Evolutionary conservation across 345 rosid genomes (phyloP).

Genomic region (Toxicodendron radicans): DNA sequence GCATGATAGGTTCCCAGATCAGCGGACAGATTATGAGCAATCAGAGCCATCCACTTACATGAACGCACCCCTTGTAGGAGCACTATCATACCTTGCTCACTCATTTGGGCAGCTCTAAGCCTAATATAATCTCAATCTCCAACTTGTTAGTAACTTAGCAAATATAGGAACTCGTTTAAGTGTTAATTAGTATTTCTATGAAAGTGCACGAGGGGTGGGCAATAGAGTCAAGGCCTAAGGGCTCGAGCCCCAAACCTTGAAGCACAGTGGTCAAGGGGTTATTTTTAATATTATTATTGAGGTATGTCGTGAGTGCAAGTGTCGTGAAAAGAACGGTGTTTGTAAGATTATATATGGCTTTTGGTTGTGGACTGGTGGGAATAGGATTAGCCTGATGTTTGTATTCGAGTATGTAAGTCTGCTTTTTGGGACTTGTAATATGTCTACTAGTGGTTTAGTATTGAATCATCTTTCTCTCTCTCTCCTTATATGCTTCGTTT

Average conservation of each 20-base stretch:
- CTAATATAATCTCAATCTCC: background rate
- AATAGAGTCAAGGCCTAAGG: conserved; percentile 19
- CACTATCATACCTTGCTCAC: conserved; percentile 83
- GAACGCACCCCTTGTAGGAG: conserved; percentile 91
- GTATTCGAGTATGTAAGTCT: background rate
- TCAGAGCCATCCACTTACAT: conserved; percentile 96
- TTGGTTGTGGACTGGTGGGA: background rate
- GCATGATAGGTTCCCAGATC: conserved; percentile 70
- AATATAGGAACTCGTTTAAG: conserved; percentile 10
- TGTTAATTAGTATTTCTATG: conserved; percentile 2
- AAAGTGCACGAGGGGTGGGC: conserved; percentile 16
- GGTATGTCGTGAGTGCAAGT: conserved; percentile 14
- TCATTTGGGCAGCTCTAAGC: conserved; percentile 73
- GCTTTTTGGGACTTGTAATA: conserved; percentile 13
- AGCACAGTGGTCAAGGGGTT: conserved; percentile 28
- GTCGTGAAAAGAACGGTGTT: conserved; percentile 30
- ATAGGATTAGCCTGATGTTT: background rate
- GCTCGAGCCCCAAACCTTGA: conserved; percentile 42
- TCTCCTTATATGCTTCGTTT: background rate
- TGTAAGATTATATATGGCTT: background rate
- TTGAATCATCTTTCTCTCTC: background rate
- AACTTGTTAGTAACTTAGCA: background rate
- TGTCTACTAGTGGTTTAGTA: background rate
- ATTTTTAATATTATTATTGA: background rate
- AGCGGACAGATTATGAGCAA: conserved; percentile 74